phyloP scores from a whole-genome alignment of 345 rosid species.

The Eucalyptus curtisii region DNA sequence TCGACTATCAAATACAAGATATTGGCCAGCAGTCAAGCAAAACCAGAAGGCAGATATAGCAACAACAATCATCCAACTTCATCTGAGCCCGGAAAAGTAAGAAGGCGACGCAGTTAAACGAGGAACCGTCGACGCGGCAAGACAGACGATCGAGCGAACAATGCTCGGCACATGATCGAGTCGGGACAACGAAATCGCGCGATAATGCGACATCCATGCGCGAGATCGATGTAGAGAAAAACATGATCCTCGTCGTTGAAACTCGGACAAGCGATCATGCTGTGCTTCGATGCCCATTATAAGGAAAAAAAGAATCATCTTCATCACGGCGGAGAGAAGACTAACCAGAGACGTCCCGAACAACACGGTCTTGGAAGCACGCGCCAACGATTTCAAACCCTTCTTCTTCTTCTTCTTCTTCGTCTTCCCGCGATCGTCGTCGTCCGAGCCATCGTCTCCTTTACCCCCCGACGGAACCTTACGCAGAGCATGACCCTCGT shows the following conservation, averaged over 20 bases:
- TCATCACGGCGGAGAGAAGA: background rate
- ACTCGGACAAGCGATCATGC: background rate
- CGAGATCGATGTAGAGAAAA: background rate
- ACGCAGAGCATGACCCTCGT: background rate
- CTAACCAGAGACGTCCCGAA: conserved; percentile 36
- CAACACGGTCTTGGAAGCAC: conserved; percentile 15
- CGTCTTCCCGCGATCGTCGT: background rate
- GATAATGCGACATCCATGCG: background rate
- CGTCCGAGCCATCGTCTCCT: background rate
- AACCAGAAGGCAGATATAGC: background rate
- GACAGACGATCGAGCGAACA: background rate
- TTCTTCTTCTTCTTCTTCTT: background rate
- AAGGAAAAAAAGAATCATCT: background rate
- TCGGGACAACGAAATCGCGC: background rate
- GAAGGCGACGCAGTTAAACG: background rate
- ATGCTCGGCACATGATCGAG: background rate
- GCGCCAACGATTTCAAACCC: background rate
- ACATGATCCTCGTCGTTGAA: background rate
- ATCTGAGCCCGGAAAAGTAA: background rate
- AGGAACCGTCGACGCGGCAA: background rate
- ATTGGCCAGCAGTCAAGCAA: background rate
- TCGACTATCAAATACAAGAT: background rate
- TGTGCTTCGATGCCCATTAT: background rate
- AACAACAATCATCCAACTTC: background rate
- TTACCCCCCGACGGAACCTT: background rate